These are phyloP conservation scores for Skeletonema potamos DNA, from an alignment of 108 stramenopile genomes.

Conservation along the genomic window DNA sequence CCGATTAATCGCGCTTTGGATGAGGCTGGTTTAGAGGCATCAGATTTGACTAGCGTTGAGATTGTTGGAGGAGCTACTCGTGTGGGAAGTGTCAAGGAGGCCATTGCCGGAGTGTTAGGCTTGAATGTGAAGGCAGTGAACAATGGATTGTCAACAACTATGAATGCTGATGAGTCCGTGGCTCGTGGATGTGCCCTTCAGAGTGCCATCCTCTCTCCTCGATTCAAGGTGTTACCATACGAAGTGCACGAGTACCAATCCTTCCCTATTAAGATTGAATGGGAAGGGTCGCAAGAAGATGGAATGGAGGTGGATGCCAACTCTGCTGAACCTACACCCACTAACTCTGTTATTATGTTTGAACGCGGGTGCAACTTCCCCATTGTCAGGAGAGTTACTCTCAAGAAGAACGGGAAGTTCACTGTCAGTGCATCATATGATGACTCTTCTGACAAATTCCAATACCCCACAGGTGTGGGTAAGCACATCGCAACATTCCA, in stretches of 20 bases:
- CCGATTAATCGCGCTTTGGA: slow-evolving; percentile 82
- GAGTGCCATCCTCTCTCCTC: slow-evolving; percentile 94
- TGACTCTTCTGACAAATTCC: slow-evolving; percentile 40
- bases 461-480: slow-evolving; percentile 49
- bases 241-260: slow-evolving; percentile 88
- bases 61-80: slow-evolving; percentile 96
- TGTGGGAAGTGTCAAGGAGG: slow-evolving; percentile 88
- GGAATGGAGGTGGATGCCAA: slow-evolving; percentile 66
- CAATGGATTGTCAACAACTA: slow-evolving; percentile 91
- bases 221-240: slow-evolving; percentile 98
- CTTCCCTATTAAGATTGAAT: slow-evolving; percentile 87
- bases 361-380: slow-evolving; percentile 90
- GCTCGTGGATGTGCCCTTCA: slow-evolving; percentile 95
- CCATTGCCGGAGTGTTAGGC: slow-evolving; percentile 70
- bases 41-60: slow-evolving; percentile 84
- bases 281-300: slow-evolving; percentile 78
- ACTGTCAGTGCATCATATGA: slow-evolving; percentile 76
- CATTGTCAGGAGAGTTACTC: slow-evolving; percentile 92
- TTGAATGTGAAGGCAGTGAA: slow-evolving; percentile 64
- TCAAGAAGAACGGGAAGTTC: slow-evolving; percentile 76
- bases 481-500: slow-evolving; percentile 68
- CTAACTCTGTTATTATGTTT: slow-evolving; percentile 90
- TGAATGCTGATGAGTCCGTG: slow-evolving; percentile 99
- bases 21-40: slow-evolving; percentile 77
- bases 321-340: slow-evolving; percentile 53